These are phyloP conservation scores for Corynespora cassiicola DNA, from an alignment of 2,329 filamentous ascomycete genomes.

Conservation along the genomic window DNA sequence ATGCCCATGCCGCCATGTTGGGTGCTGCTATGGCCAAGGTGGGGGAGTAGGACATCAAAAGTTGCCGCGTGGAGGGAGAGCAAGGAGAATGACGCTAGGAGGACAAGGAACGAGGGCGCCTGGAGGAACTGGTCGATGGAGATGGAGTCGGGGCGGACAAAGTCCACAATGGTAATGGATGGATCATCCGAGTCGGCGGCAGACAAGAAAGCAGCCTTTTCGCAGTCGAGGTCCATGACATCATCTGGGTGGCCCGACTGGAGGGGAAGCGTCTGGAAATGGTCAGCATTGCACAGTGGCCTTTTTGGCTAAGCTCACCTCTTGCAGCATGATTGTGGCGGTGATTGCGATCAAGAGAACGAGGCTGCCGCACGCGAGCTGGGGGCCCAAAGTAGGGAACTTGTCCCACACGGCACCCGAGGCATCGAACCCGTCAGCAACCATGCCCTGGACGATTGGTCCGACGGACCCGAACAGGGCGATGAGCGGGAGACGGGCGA, in stretches of 20 bases:
- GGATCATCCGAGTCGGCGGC: conserved; percentile 43
- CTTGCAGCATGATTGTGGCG: conserved; percentile 49
- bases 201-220: conserved; percentile 55
- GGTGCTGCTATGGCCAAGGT: conserved; percentile 54
- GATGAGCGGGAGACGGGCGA: conserved; percentile 53
- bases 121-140: conserved; percentile 53
- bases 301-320: conserved; percentile 32
- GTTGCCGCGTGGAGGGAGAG: conserved; percentile 64
- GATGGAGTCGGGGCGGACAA: conserved; percentile 50
- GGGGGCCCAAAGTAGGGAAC: conserved; percentile 52
- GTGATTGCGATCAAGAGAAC: conserved; percentile 50
- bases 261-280: conserved; percentile 33
- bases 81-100: conserved; percentile 58
- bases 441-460: conserved; percentile 51
- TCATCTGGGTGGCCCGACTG: conserved; percentile 25
- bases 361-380: conserved; percentile 51
- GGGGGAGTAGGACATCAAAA: conserved; percentile 57
- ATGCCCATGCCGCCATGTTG: conserved; percentile 54
- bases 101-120: conserved; percentile 53
- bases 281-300: conserved; percentile 12
- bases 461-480: conserved; percentile 54
- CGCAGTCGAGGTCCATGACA: conserved; percentile 46
- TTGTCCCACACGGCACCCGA: conserved; percentile 50
- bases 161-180: conserved; percentile 38
- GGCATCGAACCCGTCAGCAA: conserved; percentile 49